Evolutionary conservation across 176 grass and related monocot genomes (phyloP).

Genomic region (Elaeis guineensis): DNA sequence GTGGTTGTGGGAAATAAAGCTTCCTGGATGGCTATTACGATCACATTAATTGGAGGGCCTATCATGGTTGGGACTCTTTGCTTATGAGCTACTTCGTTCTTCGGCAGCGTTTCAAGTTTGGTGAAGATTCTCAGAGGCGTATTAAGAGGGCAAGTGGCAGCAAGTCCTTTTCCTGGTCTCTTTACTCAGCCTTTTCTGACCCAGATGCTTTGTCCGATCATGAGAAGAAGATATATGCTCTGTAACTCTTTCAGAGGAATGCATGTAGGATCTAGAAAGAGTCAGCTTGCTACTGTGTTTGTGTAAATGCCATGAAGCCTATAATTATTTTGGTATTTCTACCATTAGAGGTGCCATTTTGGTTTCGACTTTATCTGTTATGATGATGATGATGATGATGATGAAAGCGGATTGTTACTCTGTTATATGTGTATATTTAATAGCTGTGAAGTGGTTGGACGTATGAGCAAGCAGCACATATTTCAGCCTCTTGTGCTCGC

Average conservation of each 20-base stretch:
- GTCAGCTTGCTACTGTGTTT: no score
- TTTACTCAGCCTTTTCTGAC: slow-evolving; percentile 63
- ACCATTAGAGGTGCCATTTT: no score
- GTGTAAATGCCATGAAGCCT: no score
- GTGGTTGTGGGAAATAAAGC: slow-evolving; percentile 73
- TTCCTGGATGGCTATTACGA: slow-evolving; percentile 80
- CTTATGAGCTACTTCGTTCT: slow-evolving; percentile 76
- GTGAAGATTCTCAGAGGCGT: slow-evolving; percentile 63
- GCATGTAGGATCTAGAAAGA: no score
- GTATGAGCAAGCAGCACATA: no score
- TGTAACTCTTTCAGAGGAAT: slow-evolving; percentile 26
- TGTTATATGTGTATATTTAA: no score
- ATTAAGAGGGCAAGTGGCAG: slow-evolving; percentile 75
- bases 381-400: no score
- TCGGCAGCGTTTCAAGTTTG: slow-evolving; percentile 62
- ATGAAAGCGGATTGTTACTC: no score
- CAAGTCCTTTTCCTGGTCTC: slow-evolving; percentile 95
- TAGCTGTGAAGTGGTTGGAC: no score
- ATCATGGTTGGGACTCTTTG: slow-evolving; percentile 85
- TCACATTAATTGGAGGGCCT: slow-evolving; percentile 71
- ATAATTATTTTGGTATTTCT: no score
- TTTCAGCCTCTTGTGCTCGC: no score
- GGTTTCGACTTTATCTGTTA: no score
- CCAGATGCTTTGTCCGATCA: slow-evolving; percentile 80
- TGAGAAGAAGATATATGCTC: slow-evolving; percentile 90